These are phyloP conservation scores for Alisma plantagoaquatica DNA, from an alignment of 106 monocot species.

Conservation along the genomic window DNA sequence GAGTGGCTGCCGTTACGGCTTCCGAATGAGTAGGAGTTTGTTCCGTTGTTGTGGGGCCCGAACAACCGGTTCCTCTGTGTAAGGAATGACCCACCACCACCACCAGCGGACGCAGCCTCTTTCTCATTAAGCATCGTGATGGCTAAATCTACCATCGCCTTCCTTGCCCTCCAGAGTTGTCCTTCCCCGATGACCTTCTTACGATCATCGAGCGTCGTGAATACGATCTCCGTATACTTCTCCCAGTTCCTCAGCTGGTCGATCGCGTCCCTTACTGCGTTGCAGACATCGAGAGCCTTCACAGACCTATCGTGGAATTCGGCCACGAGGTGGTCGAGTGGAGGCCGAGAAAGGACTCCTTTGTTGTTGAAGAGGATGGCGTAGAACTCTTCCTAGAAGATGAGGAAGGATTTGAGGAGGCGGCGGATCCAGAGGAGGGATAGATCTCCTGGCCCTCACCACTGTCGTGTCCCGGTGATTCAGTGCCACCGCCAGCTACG, in stretches of 20 bases:
- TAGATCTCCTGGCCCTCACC: slow-evolving; percentile 20
- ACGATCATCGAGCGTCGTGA: slow-evolving; percentile 24
- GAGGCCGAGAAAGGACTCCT: slow-evolving; percentile 14
- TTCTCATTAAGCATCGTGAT: slow-evolving; percentile 63
- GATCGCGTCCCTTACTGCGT: slow-evolving; percentile 86
- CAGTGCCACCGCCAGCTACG: no score
- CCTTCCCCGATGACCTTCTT: slow-evolving; percentile 33
- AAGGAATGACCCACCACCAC: slow-evolving; percentile 13
- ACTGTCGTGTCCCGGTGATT: no score
- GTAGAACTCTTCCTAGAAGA: slow-evolving; percentile 65
- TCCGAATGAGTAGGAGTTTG: slow-evolving; percentile 2
- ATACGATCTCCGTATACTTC: slow-evolving; percentile 61
- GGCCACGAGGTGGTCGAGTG: slow-evolving; percentile 39
- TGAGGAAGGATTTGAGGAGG: slow-evolving; percentile 65
- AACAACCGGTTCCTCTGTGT: slow-evolving; percentile 74
- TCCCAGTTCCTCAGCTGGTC: slow-evolving; percentile 63
- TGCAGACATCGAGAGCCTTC: slow-evolving; percentile 91
- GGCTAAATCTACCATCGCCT: slow-evolving; percentile 64
- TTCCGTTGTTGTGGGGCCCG: slow-evolving; percentile 21
- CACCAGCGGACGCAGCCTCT: no score
- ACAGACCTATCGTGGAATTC: slow-evolving; percentile 73
- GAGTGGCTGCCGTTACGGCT: slow-evolving; percentile 10
- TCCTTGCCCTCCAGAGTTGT: slow-evolving; percentile 68
- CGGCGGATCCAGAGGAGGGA: slow-evolving; percentile 66
- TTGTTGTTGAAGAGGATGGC: slow-evolving; percentile 30